These are phyloP conservation scores for Blepharisma stoltei DNA, from an alignment of 73 alveolate species.

Conservation along the genomic window DNA sequence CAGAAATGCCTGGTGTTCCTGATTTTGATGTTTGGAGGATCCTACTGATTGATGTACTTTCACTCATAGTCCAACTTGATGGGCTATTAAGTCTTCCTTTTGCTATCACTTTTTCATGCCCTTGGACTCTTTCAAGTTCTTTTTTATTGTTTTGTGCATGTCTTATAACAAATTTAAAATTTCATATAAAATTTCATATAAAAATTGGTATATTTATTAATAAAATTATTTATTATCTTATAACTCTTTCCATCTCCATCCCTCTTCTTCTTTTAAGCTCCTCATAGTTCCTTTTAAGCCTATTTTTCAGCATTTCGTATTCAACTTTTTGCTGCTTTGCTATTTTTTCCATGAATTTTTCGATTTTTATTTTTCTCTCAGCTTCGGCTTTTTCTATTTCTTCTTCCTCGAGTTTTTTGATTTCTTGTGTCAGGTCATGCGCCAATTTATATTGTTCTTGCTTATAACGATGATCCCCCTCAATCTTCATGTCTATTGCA, in stretches of 20 bases:
- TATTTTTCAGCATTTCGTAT: conserved; percentile 9
- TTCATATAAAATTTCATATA: too few species aligned
- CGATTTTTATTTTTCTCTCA: conserved; percentile 18
- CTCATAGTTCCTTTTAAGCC: conserved; percentile 28
- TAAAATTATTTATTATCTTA: too few species aligned
- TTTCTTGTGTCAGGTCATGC: conserved; percentile 11
- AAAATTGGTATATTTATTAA: neutral
- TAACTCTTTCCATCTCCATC: conserved; percentile 33
- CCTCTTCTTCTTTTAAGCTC: conserved; percentile 21
- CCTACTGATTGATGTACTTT: conserved; percentile 12
- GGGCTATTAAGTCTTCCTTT: neutral
- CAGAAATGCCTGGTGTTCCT: conserved; percentile 19
- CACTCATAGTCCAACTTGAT: neutral
- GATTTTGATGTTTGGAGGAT: neutral
- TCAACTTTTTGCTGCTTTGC: conserved; percentile 10
- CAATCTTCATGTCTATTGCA: too few species aligned
- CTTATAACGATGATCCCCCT: too few species aligned
- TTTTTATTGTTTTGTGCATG: conserved; percentile 23
- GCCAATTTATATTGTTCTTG: conserved; percentile 5
- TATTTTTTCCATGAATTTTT: conserved; percentile 25
- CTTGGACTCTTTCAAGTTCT: conserved; percentile 24
- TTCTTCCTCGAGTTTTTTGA: neutral
- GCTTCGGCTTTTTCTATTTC: neutral
- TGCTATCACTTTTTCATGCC: neutral
- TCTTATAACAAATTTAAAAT: conserved; percentile 7